Percentiles rank a stretch among this genome's conserved stretches.
Evolutionary conservation across 228 moss, liverwort and hornwort genomes (phyloP).

Genomic region (Sphagnum magellanicum): DNA sequence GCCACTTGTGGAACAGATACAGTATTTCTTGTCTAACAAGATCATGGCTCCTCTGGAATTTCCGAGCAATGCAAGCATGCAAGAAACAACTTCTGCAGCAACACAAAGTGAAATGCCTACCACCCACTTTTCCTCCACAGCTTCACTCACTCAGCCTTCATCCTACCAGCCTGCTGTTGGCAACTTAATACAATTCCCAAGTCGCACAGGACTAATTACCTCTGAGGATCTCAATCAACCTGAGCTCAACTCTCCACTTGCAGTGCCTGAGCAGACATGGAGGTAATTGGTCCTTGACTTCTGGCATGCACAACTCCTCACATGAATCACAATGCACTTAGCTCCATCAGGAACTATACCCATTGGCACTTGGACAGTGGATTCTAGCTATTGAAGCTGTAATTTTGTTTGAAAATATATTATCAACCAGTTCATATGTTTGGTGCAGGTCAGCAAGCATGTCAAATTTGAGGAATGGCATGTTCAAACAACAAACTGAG

Average conservation of each 20-base stretch:
- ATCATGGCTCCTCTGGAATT: constrained; percentile 2
- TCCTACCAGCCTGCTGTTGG: too few relatives aligned
- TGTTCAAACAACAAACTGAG: constrained; percentile 21
- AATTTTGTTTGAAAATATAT: too few relatives aligned
- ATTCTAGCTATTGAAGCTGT: too few relatives aligned
- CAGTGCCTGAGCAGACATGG: constrained; percentile 2
- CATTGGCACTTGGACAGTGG: too few relatives aligned
- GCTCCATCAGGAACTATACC: too few relatives aligned
- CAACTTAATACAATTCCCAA: too few relatives aligned
- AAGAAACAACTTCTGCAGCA: not conserved
- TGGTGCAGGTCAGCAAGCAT: constrained; percentile 14
- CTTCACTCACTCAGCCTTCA: too few relatives aligned
- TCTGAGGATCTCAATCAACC: not conserved
- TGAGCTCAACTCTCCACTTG: constrained; percentile 20
- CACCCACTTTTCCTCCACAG: too few relatives aligned
- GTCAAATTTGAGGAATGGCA: constrained; percentile 18
- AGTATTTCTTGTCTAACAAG: not conserved
- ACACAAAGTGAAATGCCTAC: too few relatives aligned
- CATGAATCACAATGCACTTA: too few relatives aligned
- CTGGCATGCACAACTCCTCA: not conserved
- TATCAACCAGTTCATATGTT: not conserved
- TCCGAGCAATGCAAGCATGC: not conserved
- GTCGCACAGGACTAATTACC: too few relatives aligned
- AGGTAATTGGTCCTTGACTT: not conserved
- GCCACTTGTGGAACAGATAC: constrained; percentile 16